phyloP scores from a whole-genome alignment of 176 grass and related monocot genomes.

The Triticum urartu region DNA sequence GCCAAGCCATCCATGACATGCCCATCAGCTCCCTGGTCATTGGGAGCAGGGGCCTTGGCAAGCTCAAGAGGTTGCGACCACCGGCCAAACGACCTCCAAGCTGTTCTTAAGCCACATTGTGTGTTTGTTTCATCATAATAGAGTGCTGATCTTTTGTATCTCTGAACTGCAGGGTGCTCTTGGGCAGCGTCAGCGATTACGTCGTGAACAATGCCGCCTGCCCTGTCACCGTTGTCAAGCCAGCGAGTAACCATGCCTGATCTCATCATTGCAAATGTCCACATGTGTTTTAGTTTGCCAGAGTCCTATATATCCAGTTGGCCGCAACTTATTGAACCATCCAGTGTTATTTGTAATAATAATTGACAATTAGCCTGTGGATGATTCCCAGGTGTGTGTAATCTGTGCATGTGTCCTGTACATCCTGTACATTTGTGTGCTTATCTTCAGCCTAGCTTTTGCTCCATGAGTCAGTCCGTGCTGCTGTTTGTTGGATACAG shows the following conservation, averaged over 20 bases:
- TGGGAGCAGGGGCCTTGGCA: conserved; percentile 88
- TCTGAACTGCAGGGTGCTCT: conserved; percentile 59
- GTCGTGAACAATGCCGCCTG: conserved; percentile 79
- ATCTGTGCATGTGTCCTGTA: background rate
- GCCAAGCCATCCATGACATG: conserved; percentile 59
- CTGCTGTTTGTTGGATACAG: background rate
- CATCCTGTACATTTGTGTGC: background rate
- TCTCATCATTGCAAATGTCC: background rate
- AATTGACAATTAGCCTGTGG: background rate
- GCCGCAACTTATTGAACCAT: conserved; percentile 27
- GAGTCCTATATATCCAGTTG: background rate
- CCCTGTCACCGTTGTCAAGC: conserved; percentile 84
- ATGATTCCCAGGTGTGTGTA: background rate
- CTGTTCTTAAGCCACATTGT: background rate
- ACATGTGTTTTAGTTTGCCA: background rate
- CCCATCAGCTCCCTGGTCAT: conserved; percentile 79
- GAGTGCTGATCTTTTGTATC: conserved; percentile 10
- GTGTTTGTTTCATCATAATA: background rate
- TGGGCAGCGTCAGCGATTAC: conserved; percentile 91
- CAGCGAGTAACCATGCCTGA: conserved; percentile 31
- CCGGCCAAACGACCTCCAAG: background rate
- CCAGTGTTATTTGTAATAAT: conserved; percentile 43
- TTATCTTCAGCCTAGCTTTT: background rate
- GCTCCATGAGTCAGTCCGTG: background rate
- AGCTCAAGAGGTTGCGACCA: conserved; percentile 68